Evolutionary conservation across 1,284 basidiomycete genomes (phyloP), one percentile per base, ranked within the genome.

Genomic region (Sanghuangporus weigelae): DNA sequence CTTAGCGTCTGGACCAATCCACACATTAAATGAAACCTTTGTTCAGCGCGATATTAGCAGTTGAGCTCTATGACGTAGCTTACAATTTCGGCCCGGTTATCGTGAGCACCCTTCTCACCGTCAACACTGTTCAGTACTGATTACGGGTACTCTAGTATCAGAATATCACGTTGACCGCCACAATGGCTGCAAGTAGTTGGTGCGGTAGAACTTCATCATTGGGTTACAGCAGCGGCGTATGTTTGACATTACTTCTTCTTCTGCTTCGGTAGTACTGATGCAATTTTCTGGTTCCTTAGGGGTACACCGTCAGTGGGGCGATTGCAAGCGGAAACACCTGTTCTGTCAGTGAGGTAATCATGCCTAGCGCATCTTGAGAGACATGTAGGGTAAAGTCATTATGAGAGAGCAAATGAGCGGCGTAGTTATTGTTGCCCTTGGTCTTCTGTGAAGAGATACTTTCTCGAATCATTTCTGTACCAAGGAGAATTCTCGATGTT

Each of bases 21-120:
- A 2, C 6, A 12, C 12, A n/a, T 36, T 42, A 26, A 58, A 36
- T 23, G 35, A 46, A 10, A 2, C 26, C 16, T 35, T n/a, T 46
- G 16, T 46, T n/a, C 21, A 63, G 68, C n/a, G 67, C 67, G 14
- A 68, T 68, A 7, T 40, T 68, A 16, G 67, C 67, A 23, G 63
- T 68, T 40, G 55, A 63, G 39, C 49, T 63, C 35, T 67, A 53
- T 55, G 62, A 60, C 26, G 56, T 64, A 7, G 39, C 42, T 49
- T 63, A 59, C 40, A 39, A 63, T 46, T 63, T 59, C 42, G 59
- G 62, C 3, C 62, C 62, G n/a, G 62, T 63, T 8, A 53, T 54
- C 26, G 62, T 63, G 21, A 50, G 62, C 21, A 49, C n/a, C 53
- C 14, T 48, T 14, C 54, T 49, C 31, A 39, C 12, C 14, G 16